Evolutionary conservation across 148 eudicot genomes (phyloP).

Genomic region (Rhododendron kiyosumense): DNA sequence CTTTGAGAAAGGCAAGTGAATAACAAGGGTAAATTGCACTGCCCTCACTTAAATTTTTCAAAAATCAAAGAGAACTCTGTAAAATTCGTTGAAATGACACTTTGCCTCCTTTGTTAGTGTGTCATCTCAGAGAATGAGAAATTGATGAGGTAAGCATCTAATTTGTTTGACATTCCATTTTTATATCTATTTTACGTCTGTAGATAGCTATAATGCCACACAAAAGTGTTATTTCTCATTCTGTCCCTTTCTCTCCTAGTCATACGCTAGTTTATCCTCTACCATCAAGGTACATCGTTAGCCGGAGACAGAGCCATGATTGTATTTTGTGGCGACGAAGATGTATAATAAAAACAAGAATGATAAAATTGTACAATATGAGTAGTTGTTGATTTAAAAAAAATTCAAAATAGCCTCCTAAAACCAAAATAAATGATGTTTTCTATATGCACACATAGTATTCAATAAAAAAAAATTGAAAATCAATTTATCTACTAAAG

Average conservation of each 20-base stretch:
- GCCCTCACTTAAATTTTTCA: not conserved
- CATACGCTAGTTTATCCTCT: too few relatives aligned
- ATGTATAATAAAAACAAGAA: too few relatives aligned
- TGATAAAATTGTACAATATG: too few relatives aligned
- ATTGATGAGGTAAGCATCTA: not conserved
- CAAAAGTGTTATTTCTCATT: not conserved
- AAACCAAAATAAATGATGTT: too few relatives aligned
- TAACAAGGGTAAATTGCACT: not conserved
- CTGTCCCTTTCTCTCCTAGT: not conserved
- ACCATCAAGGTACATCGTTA: too few relatives aligned
- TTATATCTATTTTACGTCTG: not conserved
- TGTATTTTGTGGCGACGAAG: too few relatives aligned
- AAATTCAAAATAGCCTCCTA: too few relatives aligned
- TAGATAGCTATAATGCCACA: not conserved
- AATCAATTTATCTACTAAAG: not conserved
- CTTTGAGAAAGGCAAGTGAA: not conserved
- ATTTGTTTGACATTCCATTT: not conserved
- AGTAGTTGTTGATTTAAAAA: too few relatives aligned
- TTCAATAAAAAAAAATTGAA: too few relatives aligned
- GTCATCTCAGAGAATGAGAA: not conserved
- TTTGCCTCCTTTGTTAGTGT: not conserved
- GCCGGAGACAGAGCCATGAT: too few relatives aligned
- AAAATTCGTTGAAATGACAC: not conserved
- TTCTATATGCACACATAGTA: too few relatives aligned
- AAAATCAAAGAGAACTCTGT: too few relatives aligned